A percentile compares a stretch with the other conserved stretches of the same genome.
Conservation (phyloP, 768 basidiomycete genomes). For the Lactarius tabidus region DNA sequence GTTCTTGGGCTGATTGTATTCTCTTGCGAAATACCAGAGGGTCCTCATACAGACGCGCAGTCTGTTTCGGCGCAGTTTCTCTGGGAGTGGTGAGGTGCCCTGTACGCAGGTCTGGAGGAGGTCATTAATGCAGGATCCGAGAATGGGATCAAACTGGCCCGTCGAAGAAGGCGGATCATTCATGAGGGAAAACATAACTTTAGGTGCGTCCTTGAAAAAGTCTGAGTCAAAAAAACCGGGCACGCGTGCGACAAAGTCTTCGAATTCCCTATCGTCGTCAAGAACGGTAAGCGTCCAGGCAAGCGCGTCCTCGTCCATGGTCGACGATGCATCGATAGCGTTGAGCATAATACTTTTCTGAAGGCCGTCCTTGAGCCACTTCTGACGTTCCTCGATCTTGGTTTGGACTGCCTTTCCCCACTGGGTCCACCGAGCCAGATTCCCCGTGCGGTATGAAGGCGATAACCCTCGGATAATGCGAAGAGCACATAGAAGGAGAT, state of each 20-base stretch:
- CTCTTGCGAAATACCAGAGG: background rate
- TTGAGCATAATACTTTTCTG: background rate
- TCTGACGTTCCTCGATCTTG: background rate
- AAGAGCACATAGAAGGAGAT: background rate
- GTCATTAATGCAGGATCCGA: slow-evolving; percentile 4
- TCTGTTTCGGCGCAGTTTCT: background rate
- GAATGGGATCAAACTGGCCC: background rate
- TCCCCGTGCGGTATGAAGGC: no score
- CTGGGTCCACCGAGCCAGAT: background rate
- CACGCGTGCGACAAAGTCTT: slow-evolving; percentile 8
- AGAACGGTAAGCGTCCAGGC: slow-evolving; percentile 12
- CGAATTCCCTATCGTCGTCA: slow-evolving; percentile 6
- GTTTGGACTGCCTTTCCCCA: slow-evolving; percentile 1
- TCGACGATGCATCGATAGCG: background rate
- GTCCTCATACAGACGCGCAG: slow-evolving; percentile 7
- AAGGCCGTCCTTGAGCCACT: slow-evolving; percentile 5
- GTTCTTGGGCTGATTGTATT: background rate
- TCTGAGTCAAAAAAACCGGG: slow-evolving; percentile 7
- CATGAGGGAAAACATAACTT: background rate
- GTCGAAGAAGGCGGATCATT: no score
- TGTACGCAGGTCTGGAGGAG: slow-evolving; percentile 6
- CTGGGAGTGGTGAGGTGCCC: background rate
- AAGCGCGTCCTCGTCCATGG: background rate
- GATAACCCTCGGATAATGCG: background rate
- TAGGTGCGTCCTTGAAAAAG: background rate